Conservation (phyloP, 179 eudicot species). For the Spinacia oleracea region DNA sequence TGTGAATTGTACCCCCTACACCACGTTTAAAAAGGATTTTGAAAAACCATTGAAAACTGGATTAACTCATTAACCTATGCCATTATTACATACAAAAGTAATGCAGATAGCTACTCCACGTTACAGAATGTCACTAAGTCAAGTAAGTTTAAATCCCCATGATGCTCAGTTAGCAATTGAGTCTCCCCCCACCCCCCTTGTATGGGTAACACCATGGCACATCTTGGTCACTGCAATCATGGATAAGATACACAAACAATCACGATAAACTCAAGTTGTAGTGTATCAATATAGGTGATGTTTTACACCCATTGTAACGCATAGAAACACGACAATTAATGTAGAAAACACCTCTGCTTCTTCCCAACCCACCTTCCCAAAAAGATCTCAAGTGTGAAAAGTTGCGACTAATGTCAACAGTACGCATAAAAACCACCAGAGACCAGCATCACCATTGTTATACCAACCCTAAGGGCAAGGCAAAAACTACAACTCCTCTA, state of each 20-base stretch:
- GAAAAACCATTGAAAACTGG: neutral
- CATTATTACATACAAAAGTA: neutral
- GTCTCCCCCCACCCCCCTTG: neutral
- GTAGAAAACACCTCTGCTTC: neutral
- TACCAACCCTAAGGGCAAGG: neutral
- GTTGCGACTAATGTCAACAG: neutral
- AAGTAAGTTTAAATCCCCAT: slow-evolving; percentile 1
- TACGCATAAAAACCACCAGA: neutral
- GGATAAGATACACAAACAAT: neutral
- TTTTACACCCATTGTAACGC: neutral
- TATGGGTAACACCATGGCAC: neutral
- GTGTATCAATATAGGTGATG: neutral
- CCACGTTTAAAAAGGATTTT: neutral
- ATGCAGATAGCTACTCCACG: neutral
- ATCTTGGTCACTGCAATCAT: neutral
- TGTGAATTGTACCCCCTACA: neutral
- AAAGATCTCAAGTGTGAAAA: neutral
- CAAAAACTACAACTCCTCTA: neutral
- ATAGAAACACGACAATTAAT: neutral
- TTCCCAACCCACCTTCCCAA: neutral
- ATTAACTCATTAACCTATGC: no score
- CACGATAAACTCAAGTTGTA: neutral
- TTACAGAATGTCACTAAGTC: neutral
- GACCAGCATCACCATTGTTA: neutral
- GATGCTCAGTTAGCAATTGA: neutral